Evolutionary conservation across 768 basidiomycete genomes (phyloP), one percentile per base, ranked within the genome.

Genomic region (Hericium coralloides): DNA sequence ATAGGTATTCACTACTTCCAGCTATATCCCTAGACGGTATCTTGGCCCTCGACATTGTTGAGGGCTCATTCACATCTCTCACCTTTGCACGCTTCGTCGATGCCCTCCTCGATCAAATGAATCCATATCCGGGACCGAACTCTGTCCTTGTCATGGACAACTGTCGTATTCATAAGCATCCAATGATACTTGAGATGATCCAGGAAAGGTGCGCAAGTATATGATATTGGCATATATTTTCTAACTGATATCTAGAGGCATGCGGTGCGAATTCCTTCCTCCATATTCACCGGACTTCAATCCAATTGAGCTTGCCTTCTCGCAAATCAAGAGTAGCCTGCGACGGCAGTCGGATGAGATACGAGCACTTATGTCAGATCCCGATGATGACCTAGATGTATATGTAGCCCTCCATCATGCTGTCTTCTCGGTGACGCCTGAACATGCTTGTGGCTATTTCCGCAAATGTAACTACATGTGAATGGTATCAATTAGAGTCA

Each of bases 131-230:
- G 0, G 59, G 23, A 0, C 60, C 60, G 3, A 72, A 74, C 12
- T 73, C 69, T 9, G 72, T 74, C 2, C 58, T 76, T 43, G 63
- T 75, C 2, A 71, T 75, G 69, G 74, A 74, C 55, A 74, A 74
- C 58, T 66, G 67, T 8, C 17, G 47, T 1, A 72, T 74, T 18
- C 72, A 76, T 56, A 64, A 74, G 31, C 55, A 59, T 25, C 55
- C 59, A 0, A 58, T 60, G 0, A 56, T 76, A 2, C 48, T 37
- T 2, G 66, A 70, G n/a, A 56, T 72, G 50, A 63, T 72, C 48
- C 63, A 70, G 51, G 60, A 59, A 17, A 52, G 65, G 72, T 74
- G 59, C n/a, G n/a, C n/a, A n/a, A 31, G 3, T 23, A 39, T 36
- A 20, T 20, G 18, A 9, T n/a, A n/a, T n/a, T n/a, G 23, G 38